phyloP scores from a whole-genome alignment of 148 eudicot genomes.

The Chenopodium quinoa region DNA sequence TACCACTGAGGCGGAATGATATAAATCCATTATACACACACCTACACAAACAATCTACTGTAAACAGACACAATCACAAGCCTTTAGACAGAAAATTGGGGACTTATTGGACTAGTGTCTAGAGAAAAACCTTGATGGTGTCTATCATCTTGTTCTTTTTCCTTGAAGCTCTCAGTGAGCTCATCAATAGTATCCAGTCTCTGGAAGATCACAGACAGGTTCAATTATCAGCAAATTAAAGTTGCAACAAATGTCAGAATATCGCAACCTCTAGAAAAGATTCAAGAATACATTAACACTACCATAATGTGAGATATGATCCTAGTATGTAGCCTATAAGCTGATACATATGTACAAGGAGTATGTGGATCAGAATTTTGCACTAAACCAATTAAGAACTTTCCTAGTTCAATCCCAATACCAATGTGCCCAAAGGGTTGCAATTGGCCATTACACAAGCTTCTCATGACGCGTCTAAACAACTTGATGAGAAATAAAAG shows the following conservation, averaged over 20 bases:
- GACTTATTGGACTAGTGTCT: background rate
- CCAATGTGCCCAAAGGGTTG: background rate
- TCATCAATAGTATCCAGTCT: constrained; percentile 72
- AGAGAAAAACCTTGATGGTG: constrained; percentile 76
- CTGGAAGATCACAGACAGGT: constrained; percentile 38
- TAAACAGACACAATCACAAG: background rate
- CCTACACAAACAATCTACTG: background rate
- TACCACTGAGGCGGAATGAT: background rate
- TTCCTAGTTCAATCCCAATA: background rate
- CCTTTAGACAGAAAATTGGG: background rate
- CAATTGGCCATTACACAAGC: background rate
- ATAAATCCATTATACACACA: background rate
- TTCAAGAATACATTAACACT: background rate
- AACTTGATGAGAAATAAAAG: background rate
- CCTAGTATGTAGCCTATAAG: background rate
- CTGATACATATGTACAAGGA: background rate
- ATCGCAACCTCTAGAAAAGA: background rate
- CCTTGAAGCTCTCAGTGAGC: constrained; percentile 41
- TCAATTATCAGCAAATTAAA: background rate
- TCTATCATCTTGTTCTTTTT: constrained; percentile 42
- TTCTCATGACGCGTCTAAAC: background rate
- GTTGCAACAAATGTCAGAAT: background rate
- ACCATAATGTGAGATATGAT: background rate
- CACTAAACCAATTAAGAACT: background rate
- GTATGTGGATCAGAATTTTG: background rate